Evolutionary conservation across 148 eudicot species (phyloP), one percentile per base, ranked within the genome.

Genomic region (Heliamphora exappendiculata): DNA sequence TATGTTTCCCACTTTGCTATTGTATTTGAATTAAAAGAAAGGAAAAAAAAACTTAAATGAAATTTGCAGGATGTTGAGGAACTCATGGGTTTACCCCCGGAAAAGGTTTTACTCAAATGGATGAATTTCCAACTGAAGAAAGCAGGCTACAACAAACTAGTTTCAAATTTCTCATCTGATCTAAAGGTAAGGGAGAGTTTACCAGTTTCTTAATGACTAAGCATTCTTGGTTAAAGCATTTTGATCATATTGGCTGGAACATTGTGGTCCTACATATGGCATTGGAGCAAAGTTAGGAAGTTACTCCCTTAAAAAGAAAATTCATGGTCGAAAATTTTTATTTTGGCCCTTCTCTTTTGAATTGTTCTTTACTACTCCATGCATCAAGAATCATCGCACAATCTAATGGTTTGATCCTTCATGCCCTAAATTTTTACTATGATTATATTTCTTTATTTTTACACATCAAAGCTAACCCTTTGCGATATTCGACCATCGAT

Each of bases 71-170:
- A 89, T 81, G 93, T 91, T 41, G 97, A 89, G 81, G 97, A 91
- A 76, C 90, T 91, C 60, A 80, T 88, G 84, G 73, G 82, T 70
- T 84, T 89, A 83, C 53, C 91, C 62, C 97, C 97, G 12, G 93
- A 91, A 50, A 91, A 91, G 82, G 88, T 91, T 69, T 76, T 91
- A 70, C 79, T 89, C 59, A 91, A 87, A 82, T 89, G 97, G 97
- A 91, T 91, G 93, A 91, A 91, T 70, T 91, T 89, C 76, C 97
- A 91, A 20, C 82, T 91, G 80, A 89, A 89, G 88, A 91, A 91
- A 86, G 68, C 88, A 41, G 97, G 93, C 62, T 91, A 91, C 47
- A 72, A 74, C 29, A 91, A 91, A 80, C 82, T 85, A 51, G 97
- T 91, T 42, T 89, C 93, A 28, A 91, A 89, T 72, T 91, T 89